Evolutionary conservation across 1,284 basidiomycete species (phyloP).

Genomic region (Austroboletus niveus): DNA sequence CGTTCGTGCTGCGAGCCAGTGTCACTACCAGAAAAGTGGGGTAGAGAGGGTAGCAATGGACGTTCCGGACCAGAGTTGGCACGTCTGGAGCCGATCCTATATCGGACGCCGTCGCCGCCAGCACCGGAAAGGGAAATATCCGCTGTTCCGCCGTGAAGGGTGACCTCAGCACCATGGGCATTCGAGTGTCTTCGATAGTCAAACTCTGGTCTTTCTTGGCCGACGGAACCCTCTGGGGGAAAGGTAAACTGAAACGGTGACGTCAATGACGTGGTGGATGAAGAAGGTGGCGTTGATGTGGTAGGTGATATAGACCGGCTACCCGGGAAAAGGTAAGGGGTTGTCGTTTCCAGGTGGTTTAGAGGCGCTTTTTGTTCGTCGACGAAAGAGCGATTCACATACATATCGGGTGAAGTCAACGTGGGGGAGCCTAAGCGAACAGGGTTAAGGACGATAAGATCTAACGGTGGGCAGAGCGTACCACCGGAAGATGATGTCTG

Average conservation of each 20-base stretch:
- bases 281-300: conserved; percentile 62
- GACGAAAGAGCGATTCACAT: conserved; percentile 49
- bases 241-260: conserved; percentile 66
- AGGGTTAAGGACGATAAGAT: conserved; percentile 51
- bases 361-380: conserved; percentile 64
- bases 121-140: conserved; percentile 59
- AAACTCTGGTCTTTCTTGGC: conserved; percentile 59
- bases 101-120: conserved; percentile 54
- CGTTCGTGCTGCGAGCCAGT: conserved; percentile 51
- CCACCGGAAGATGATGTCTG: conserved; percentile 45
- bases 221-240: conserved; percentile 45
- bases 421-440: conserved; percentile 55
- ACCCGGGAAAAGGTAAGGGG: conserved; percentile 62
- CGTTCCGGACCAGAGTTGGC: conserved; percentile 51
- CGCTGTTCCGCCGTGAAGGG: conserved; percentile 68
- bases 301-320: conserved; percentile 74
- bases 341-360: conserved; percentile 48
- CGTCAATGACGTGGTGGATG: conserved; percentile 61
- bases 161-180: conserved; percentile 54
- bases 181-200: conserved; percentile 59
- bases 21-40: conserved; percentile 52
- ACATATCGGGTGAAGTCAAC: conserved; percentile 57
- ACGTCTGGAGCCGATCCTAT: conserved; percentile 51
- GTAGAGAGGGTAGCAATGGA: conserved; percentile 46
- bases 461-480: conserved; percentile 42